Evolutionary conservation across 768 basidiomycete species (phyloP).

Genomic region (Tubosaeta sp.): DNA sequence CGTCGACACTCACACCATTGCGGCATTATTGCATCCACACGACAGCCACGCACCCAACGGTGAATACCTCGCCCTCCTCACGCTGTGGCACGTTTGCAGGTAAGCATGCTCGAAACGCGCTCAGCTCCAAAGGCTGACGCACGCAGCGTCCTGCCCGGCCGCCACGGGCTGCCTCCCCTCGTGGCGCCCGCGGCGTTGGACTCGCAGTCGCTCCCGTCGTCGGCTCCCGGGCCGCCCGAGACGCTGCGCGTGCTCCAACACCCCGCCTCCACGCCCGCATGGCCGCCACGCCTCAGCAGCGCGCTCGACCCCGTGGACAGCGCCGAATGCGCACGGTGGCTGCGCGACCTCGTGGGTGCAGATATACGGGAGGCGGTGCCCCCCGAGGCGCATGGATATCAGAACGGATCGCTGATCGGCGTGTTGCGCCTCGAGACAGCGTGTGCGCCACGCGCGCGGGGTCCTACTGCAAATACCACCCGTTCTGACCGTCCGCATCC

Average conservation of each 20-base stretch:
- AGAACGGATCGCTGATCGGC: too few species aligned
- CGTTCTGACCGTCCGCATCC: not conserved
- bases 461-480: too few species aligned
- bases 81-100: slow-evolving; percentile 79
- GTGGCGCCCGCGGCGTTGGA: not conserved
- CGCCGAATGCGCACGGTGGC: not conserved
- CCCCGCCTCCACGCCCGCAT: not conserved
- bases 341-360: not conserved
- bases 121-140: not conserved
- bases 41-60: slow-evolving; percentile 55
- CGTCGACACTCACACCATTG: not conserved
- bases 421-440: too few species aligned
- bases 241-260: not conserved
- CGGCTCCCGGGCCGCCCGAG: not conserved
- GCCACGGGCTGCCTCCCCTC: not conserved
- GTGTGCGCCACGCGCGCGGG: too few species aligned
- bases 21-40: slow-evolving; percentile 27
- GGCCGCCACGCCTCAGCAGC: too few species aligned
- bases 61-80: slow-evolving; percentile 72
- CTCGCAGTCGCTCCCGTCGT: not conserved
- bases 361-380: too few species aligned
- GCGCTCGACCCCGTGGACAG: not conserved
- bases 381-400: too few species aligned
- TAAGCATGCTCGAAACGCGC: slow-evolving; percentile 23
- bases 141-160: not conserved